These are phyloP conservation scores for Zopfia rhizophila DNA, from an alignment of 2,329 filamentous ascomycete genomes.

Conservation along the genomic window DNA sequence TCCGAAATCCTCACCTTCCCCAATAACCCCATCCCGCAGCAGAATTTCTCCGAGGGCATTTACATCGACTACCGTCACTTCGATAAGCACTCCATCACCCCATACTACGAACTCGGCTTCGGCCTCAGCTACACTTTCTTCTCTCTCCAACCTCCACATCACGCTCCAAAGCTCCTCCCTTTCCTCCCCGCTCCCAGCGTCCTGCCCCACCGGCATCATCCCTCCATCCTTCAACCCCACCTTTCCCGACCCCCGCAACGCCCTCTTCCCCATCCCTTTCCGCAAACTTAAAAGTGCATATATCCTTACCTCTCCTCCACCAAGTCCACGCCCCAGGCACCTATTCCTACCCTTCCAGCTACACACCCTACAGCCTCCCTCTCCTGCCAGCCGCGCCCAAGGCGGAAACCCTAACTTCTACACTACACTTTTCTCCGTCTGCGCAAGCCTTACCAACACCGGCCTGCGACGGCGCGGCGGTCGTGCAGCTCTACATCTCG, in stretches of 20 bases:
- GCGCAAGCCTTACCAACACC: too few relatives aligned
- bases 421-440: too few relatives aligned
- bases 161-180: slow-evolving; percentile 49
- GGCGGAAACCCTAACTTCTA: too few relatives aligned
- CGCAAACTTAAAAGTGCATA: too few relatives aligned
- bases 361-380: too few relatives aligned
- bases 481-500: too few relatives aligned
- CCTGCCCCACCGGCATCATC: slow-evolving; percentile 27
- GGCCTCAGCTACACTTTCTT: slow-evolving; percentile 82
- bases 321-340: too few relatives aligned
- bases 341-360: too few relatives aligned
- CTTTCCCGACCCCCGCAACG: slow-evolving; percentile 64
- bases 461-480: too few relatives aligned
- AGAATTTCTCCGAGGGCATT: slow-evolving; percentile 79
- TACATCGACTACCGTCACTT: slow-evolving; percentile 89
- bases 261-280: too few relatives aligned
- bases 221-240: slow-evolving; percentile 57
- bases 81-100: slow-evolving; percentile 74
- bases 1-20: slow-evolving; percentile 72
- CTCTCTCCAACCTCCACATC: slow-evolving; percentile 61
- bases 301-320: too few relatives aligned
- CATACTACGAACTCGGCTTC: slow-evolving; percentile 83
- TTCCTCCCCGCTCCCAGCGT: slow-evolving; percentile 46
- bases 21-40: slow-evolving; percentile 75
- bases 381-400: too few relatives aligned